Conservation (phyloP, 495 filamentous ascomycete genomes). For the Penicillium bovifimosum region DNA sequence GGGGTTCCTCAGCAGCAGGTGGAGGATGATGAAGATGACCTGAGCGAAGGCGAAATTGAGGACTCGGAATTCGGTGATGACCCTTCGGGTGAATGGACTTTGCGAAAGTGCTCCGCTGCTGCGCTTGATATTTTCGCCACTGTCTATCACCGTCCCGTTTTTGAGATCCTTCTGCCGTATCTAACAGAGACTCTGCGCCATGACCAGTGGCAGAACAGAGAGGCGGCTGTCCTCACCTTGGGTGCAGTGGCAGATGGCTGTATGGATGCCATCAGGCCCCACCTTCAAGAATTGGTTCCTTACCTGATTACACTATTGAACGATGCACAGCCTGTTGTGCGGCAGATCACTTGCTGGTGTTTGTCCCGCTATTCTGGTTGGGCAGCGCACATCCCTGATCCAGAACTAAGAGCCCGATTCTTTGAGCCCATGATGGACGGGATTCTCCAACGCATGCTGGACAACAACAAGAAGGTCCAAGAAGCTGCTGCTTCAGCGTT, state of each 20-base stretch:
- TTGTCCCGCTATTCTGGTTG: slow-evolving; percentile 89
- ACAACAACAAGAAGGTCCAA: slow-evolving; percentile 95
- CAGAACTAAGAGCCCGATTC: slow-evolving; percentile 61
- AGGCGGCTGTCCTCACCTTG: slow-evolving; percentile 90
- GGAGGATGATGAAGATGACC: slow-evolving; percentile 58
- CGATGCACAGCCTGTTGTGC: slow-evolving; percentile 84
- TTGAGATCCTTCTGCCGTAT: slow-evolving; percentile 87
- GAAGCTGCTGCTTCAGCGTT: slow-evolving; percentile 96
- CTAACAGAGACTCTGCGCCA: slow-evolving; percentile 85
- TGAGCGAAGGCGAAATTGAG: slow-evolving; percentile 87
- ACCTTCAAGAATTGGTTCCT: slow-evolving; percentile 84
- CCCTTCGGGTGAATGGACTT: slow-evolving; percentile 90
- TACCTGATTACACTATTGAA: slow-evolving; percentile 85
- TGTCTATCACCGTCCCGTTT: slow-evolving; percentile 82
- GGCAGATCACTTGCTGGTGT: slow-evolving; percentile 98
- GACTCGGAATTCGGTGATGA: slow-evolving; percentile 68
- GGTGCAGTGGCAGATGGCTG: slow-evolving; percentile 96
- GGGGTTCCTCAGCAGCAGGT: slow-evolving; percentile 44
- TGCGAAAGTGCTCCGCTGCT: slow-evolving; percentile 95
- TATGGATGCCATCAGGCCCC: slow-evolving; percentile 80
- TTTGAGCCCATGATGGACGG: slow-evolving; percentile 99
- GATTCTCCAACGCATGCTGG: slow-evolving; percentile 87
- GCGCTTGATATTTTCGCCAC: slow-evolving; percentile 91
- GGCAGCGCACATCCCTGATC: slow-evolving; percentile 71
- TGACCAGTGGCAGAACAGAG: slow-evolving; percentile 83